phyloP scores from a whole-genome alignment of 2,329 filamentous ascomycete species.

The Pestalotiopsis sp. region DNA sequence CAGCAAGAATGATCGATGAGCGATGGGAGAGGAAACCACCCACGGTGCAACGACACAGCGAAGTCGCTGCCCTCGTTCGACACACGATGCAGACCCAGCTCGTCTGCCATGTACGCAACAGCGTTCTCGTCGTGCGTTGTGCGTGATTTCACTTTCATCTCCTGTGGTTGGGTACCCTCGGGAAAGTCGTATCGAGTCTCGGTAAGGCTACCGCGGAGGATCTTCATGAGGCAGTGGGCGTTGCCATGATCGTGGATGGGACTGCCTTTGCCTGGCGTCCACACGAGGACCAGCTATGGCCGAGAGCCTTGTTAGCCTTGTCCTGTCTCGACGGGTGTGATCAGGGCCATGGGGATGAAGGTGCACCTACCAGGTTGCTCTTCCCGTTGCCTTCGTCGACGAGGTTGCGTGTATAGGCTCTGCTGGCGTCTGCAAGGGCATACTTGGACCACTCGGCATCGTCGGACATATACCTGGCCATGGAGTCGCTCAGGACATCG shows the following conservation, averaged over 20 bases:
- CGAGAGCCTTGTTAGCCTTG: slow-evolving; percentile 22
- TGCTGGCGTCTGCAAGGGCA: slow-evolving; percentile 70
- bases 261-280: slow-evolving; percentile 82
- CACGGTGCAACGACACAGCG: slow-evolving; percentile 82
- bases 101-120: slow-evolving; percentile 90
- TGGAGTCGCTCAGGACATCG: slow-evolving; percentile 68
- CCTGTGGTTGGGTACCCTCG: slow-evolving; percentile 48
- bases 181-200: slow-evolving; percentile 85
- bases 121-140: slow-evolving; percentile 70
- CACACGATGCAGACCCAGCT: slow-evolving; percentile 84
- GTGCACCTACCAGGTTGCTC: slow-evolving; percentile 49
- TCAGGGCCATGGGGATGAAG: slow-evolving; percentile 3
- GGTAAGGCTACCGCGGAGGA: slow-evolving; percentile 75
- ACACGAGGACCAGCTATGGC: slow-evolving; percentile 79
- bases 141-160: slow-evolving; percentile 68
- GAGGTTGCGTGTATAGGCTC: slow-evolving; percentile 83
- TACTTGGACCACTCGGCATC: slow-evolving; percentile 75
- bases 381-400: slow-evolving; percentile 86
- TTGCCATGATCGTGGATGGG: slow-evolving; percentile 89
- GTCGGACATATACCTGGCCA: slow-evolving; percentile 74
- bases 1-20: slow-evolving; percentile 20
- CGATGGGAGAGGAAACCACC: slow-evolving; percentile 27
- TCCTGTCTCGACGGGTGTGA: neutral
- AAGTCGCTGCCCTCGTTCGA: slow-evolving; percentile 75
- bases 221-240: slow-evolving; percentile 91